Evolutionary conservation across 176 grass and related monocot species (phyloP), one percentile per base, ranked within the genome.

Genomic region (Carex pumila): DNA sequence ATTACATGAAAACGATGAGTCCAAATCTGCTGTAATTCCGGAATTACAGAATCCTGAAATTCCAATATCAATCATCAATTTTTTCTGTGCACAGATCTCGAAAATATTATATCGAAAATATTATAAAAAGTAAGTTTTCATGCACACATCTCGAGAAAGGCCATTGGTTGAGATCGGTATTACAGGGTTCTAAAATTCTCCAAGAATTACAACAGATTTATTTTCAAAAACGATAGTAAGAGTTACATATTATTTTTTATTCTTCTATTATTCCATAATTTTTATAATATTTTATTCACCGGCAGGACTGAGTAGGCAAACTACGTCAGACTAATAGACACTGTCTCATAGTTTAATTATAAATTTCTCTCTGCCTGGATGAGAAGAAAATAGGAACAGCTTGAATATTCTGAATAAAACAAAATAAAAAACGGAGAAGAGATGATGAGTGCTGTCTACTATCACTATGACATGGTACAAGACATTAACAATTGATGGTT

Each of bases 401-500:
- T 25, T 25, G 60, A 25, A 62, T 62, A 62, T 62, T 62, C 60
- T 19, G 7, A 73, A 21, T 7, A 25, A 19, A 22, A 73, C 6
- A 73, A 73, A 68, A 37, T 31, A 31, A 31, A 31, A 32, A 36
- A 31, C 4, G 22, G 5, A 64, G 9, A 12, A 29, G 31, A 67
- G 32, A 68, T 49, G 65, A 37, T 18, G 31, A 37, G 30, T 5
- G 17, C 13, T 49, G 39, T 47, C 69, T 70, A 41, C 31, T 17
- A 68, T 68, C 3, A 68, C 31, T 17, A 68, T 68, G 11, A 68
- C 31, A 36, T 7, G 10, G 3, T 12, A 36, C 66, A 39, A 70
- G 14, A 69, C 17, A 69, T 69, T 74, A 52, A 74, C 45, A 74
- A 74, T 74, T 74, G 12, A 12, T 52, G 70, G 41, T 73, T 73